A percentile compares a stretch with the other conserved stretches of the same genome.
These are phyloP conservation scores for Serendipita vermifera DNA, from an alignment of 768 basidiomycete genomes.

Conservation along the genomic window DNA sequence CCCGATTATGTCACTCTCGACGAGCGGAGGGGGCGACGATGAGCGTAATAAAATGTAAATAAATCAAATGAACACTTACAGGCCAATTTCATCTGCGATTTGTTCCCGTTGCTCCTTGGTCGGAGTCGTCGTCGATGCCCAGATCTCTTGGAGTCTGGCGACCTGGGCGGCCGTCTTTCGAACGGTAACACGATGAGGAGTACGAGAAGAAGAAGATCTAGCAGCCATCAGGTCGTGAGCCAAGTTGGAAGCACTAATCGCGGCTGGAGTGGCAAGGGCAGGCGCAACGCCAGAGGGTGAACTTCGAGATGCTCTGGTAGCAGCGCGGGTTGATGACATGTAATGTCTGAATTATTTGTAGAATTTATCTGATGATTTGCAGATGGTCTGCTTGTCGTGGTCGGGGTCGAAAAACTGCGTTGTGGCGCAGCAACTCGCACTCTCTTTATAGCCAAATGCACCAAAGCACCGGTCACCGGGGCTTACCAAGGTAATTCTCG, in stretches of 20 bases:
- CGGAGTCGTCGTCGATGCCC: not conserved
- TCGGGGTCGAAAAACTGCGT: not conserved
- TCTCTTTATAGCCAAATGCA: no score
- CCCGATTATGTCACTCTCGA: not conserved
- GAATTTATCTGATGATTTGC: not conserved
- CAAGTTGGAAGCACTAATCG: not conserved
- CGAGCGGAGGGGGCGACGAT: not conserved
- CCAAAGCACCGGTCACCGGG: no score
- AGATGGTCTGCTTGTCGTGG: not conserved
- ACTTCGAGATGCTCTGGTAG: not conserved
- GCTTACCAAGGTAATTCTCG: no score
- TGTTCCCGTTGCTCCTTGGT: conserved; percentile 8
- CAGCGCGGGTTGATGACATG: not conserved
- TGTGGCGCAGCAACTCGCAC: no score
- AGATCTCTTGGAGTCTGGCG: conserved; percentile 1
- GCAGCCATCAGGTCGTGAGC: not conserved
- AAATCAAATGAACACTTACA: not conserved
- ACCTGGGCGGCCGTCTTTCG: conserved; percentile 3
- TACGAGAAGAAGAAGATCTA: not conserved
- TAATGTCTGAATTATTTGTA: not conserved
- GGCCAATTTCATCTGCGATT: conserved; percentile 8
- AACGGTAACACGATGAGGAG: conserved; percentile 6
- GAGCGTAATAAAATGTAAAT: not conserved
- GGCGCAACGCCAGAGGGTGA: no score
- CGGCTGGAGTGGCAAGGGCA: not conserved